Conservation (phyloP, 768 basidiomycete genomes). For the Dioszegia hungarica region DNA sequence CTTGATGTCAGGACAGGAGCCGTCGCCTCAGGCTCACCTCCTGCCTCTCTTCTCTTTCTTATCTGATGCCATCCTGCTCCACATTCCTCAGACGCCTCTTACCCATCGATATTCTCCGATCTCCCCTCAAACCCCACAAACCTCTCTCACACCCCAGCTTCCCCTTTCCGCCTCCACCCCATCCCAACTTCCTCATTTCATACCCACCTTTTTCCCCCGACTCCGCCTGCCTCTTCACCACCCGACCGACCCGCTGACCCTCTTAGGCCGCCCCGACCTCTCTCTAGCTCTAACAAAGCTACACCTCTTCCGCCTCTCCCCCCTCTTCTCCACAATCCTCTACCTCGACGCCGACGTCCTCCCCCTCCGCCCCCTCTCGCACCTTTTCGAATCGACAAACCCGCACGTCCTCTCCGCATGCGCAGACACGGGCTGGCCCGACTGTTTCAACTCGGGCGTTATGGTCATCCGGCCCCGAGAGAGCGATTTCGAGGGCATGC, state of each 20-base stretch:
- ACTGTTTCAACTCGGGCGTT: conserved; percentile 97
- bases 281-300: conserved; percentile 91
- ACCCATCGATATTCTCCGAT: not conserved
- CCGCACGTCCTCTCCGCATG: conserved; percentile 74
- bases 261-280: conserved; percentile 90
- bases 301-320: conserved; percentile 78
- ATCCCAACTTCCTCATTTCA: not conserved
- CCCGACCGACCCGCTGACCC: conserved; percentile 1
- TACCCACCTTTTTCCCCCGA: too few relatives aligned
- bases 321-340: conserved; percentile 44
- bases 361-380: conserved; percentile 64
- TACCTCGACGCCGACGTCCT: conserved; percentile 53
- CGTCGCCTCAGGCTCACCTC: too few relatives aligned
- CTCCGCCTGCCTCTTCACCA: not conserved
- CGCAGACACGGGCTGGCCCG: conserved; percentile 98
- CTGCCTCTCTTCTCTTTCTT: too few relatives aligned
- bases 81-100: too few relatives aligned
- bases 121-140: not conserved
- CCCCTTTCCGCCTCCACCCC: too few relatives aligned
- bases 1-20: too few relatives aligned
- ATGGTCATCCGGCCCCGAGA: conserved; percentile 66
- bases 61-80: not conserved
- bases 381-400: conserved; percentile 73
- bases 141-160: too few relatives aligned
- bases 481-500: conserved; percentile 73